phyloP scores from a whole-genome alignment of 768 basidiomycete genomes.

The Boletus speciosus region DNA sequence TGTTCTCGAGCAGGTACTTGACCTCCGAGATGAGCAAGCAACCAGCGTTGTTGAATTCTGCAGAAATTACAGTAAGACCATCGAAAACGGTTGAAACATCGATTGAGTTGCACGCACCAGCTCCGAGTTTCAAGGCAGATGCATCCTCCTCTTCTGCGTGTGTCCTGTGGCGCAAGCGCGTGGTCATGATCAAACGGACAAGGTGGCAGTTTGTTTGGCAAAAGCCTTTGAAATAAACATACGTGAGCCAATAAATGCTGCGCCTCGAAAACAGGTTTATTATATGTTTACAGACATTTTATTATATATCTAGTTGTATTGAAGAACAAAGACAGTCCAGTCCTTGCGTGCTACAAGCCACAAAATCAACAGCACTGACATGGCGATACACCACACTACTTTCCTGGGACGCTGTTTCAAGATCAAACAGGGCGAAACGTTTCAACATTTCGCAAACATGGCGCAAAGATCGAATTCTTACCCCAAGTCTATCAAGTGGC shows the following conservation, averaged over 20 bases:
- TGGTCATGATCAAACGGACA: slow-evolving; percentile 48
- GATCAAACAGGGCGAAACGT: not conserved
- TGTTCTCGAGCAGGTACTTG: slow-evolving; percentile 83
- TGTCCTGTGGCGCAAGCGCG: slow-evolving; percentile 60
- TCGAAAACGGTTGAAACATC: not conserved
- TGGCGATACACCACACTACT: slow-evolving; percentile 26
- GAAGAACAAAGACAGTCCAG: slow-evolving; percentile 25
- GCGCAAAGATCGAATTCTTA: slow-evolving; percentile 3
- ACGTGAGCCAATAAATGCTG: not conserved
- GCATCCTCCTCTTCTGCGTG: slow-evolving; percentile 82
- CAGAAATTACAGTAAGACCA: not conserved
- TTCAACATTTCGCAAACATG: slow-evolving; percentile 1
- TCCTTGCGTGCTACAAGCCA: slow-evolving; percentile 23
- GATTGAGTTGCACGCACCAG: slow-evolving; percentile 40
- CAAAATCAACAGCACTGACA: slow-evolving; percentile 25
- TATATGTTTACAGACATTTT: slow-evolving; percentile 39
- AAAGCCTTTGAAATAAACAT: slow-evolving; percentile 29
- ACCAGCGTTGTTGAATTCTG: slow-evolving; percentile 90
- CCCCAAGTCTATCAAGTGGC: slow-evolving; percentile 26
- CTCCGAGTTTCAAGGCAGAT: slow-evolving; percentile 75
- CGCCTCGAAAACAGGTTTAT: slow-evolving; percentile 20
- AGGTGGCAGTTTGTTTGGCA: slow-evolving; percentile 46
- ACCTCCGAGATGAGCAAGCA: slow-evolving; percentile 91
- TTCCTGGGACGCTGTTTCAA: slow-evolving; percentile 10
- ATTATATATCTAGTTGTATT: slow-evolving; percentile 32